A percentile compares a stretch with the other conserved stretches of the same genome.
phyloP scores from a whole-genome alignment of 305 asterid genomes.

The Salvia sclarea region DNA sequence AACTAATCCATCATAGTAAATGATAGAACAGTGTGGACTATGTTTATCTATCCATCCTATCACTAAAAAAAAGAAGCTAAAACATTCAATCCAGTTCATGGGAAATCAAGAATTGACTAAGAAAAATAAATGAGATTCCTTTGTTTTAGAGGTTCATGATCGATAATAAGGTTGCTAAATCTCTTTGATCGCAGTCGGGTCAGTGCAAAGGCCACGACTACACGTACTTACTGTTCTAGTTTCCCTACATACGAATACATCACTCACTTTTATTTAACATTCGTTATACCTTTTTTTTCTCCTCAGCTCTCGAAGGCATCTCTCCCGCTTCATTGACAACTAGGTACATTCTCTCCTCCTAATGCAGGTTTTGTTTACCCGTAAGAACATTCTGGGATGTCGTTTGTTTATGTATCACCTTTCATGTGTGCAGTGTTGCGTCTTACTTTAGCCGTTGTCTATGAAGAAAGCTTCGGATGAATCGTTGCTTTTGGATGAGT shows the following conservation, averaged over 20 bases:
- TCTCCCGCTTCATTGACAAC: constrained; percentile 50
- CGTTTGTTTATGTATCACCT: background rate
- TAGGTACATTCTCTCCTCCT: constrained; percentile 39
- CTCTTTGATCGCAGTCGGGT: background rate
- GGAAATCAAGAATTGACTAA: background rate
- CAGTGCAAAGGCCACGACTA: background rate
- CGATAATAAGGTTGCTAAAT: background rate
- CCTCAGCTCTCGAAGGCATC: constrained; percentile 54
- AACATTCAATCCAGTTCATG: background rate
- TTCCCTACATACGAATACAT: background rate
- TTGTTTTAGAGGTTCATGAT: background rate
- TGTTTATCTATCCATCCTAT: no score
- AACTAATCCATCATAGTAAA: no score
- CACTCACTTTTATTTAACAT: background rate
- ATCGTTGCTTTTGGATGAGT: no score
- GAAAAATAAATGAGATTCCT: background rate
- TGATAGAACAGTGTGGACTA: no score
- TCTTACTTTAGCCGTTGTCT: background rate
- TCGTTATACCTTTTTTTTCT: constrained; percentile 24
- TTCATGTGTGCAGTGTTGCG: background rate
- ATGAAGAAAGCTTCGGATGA: constrained; percentile 7
- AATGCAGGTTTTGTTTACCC: no score
- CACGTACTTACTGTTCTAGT: background rate
- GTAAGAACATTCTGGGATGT: no score
- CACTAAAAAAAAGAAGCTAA: background rate